These are phyloP conservation scores for Adansonia madagascariensis DNA, from an alignment of 441 rosid species.

Conservation along the genomic window DNA sequence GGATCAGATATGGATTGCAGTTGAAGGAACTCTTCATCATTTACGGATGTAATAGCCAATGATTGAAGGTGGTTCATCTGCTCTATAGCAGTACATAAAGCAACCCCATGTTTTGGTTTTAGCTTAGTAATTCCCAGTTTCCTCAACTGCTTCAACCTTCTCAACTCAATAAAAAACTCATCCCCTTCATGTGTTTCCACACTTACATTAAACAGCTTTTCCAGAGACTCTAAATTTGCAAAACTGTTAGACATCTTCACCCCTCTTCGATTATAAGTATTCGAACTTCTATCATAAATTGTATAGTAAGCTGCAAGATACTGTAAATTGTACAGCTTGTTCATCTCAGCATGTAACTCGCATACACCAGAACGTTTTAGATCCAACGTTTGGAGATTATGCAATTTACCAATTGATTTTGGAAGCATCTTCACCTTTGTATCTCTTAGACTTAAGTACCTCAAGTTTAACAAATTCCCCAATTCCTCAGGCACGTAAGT, in stretches of 20 bases:
- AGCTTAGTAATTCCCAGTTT: slow-evolving; percentile 11
- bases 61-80: not conserved
- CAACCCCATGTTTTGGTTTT: not conserved
- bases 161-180: not conserved
- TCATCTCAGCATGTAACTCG: slow-evolving; percentile 10
- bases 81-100: not conserved
- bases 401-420: slow-evolving; percentile 25
- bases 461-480: slow-evolving; percentile 25
- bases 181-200: not conserved
- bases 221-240: not conserved
- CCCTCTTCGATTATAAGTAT: not conserved
- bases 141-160: slow-evolving; percentile 7
- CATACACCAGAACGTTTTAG: slow-evolving; percentile 1
- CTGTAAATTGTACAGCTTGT: not conserved
- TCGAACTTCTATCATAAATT: not conserved
- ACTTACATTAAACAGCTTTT: not conserved
- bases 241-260: not conserved
- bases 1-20: slow-evolving; percentile 2
- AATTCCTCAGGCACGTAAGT: not conserved
- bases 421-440: slow-evolving; percentile 20
- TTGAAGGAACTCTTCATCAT: not conserved
- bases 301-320: not conserved
- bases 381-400: slow-evolving; percentile 27
- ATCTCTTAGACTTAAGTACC: slow-evolving; percentile 21
- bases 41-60: not conserved